Evolutionary conservation across 495 filamentous ascomycete genomes (phyloP), one percentile per base, ranked within the genome.

Genomic region (Penicillium paradoxum): DNA sequence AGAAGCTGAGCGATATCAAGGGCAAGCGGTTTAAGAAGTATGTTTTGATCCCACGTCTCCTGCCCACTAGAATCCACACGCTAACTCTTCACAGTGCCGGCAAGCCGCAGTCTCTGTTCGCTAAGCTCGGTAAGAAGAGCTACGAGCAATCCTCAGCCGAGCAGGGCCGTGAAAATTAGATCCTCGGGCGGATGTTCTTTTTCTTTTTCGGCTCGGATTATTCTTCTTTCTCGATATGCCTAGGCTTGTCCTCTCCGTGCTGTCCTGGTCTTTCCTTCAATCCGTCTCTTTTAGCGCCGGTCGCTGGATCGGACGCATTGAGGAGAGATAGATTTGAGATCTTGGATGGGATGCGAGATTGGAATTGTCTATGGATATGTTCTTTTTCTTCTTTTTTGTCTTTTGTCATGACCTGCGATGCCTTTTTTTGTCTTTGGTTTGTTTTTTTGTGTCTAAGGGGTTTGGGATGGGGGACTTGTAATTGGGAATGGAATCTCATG

Each of bases 1-100:
- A 88, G 72, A 97, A 97, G 72, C 71, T 97, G 60, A 86, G 76
- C 46, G 84, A 87, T 41, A 82, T 91, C 66, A 90, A 90, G 75
- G 86, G 81, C 65, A 91, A 91, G 77, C 85, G 86, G 33, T 86
- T 88, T 59, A 77, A 77, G 68, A 76, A 74, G 73, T 77, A 71
- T 30, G 70, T 68, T 39, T 32, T 14, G 10, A 32, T 33, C 24
- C 24, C 25, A 17, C 21, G 22, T 19, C 29, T 29, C 39, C 29
- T 22, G 7, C 24, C 3, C 24, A 3, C 24, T 27, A 27, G 15
- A 17, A 45, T 21, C n/a, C 22, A 9, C 24, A 7, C 10, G 40
- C 57, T 55, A 41, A 60, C 9, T 27, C 3, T 24, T 8, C 30
- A 4, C 42, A 77, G 73, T 57, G 73, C 70, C 54, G 72, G 72